Base-by-base conservation (phyloP, 805 yeast genomes). In the Saturnispora sanitii region DNA sequence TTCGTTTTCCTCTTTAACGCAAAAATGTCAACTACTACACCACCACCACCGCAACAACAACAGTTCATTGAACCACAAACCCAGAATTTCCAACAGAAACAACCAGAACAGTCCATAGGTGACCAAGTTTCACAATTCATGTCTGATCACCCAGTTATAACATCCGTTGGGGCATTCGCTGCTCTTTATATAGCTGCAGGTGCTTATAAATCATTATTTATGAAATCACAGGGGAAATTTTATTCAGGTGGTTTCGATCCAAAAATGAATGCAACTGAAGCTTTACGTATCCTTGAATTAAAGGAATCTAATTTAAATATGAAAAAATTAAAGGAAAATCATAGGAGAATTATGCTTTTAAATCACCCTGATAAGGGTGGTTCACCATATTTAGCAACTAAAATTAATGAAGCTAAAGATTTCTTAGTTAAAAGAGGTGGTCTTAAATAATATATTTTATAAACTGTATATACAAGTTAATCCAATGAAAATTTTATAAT, bases 361-460 rank as follows among this genome's bases (percentile, higher is more conserved):
- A 88, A 88, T 59, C 96, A 88, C 57, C 96, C 96, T 9, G 96
- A 88, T 65, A 82, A 79, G 57, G 96, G 96, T 26, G 96, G 96
- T 2, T 81, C 94, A 9, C 83, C 94, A 21, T 86, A 73, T 53
- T 59, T 88, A 60, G 95, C 96, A 35, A 79, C 88, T 44, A 88
- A 88, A 66, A 81, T 88, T 46, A 88, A 88, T 58, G 95, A 88
- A 64, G 96, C 96, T 21, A 80, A 81, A 55, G 94, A 85, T 52
- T 73, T 82, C 52, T 65, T 84, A 57, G 79, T 77, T 44, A 79
- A 79, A 58, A 72, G 79, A 55, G 79, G 78, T 29, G 70, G 72
- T 28, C 51, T 50, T 40, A 60, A 59, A 56, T 61, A 45, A 34
- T 11, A 33, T 4, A 18, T 27, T 27, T 4, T 30, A 21, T 30